Base-by-base conservation (phyloP, 495 filamentous ascomycete species). In the Cetradonia linearis region DNA sequence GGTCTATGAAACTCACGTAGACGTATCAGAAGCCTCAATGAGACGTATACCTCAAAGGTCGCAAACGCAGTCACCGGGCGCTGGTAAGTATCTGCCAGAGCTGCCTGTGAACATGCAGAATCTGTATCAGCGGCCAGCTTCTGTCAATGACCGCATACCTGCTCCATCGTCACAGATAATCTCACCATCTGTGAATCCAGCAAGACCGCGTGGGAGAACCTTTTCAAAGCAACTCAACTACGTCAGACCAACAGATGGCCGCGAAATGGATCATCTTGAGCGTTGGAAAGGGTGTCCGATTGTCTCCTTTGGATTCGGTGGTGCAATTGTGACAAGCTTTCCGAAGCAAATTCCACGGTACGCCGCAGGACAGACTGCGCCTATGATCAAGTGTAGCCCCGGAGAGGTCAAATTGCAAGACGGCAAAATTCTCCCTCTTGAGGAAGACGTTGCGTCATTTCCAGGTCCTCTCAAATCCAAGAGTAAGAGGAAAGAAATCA, bases 221-320 rank as follows among this genome's bases (percentile, higher is more conserved):
- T 63, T 73, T 42, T 76, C 77, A 33, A 75, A 80, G 50, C 69
- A 70, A n/a, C 67, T 79, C 23, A 72, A 78, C 28, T 82, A 81
- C 55, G 76, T 86, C 50, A 60, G 75, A 7, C 94, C 93, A 13
- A 84, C 77, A 8, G 90, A 96, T 72, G 89, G 87, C n/a, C 82
- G 86, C 27, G 82, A 88, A 60, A 68, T 77, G 11, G 93, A 99
- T 72, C 81, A 82, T 18, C 74, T 97, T 5, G 77, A 90, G 64
- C 80, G 94, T 64, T 99, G 93, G 93, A 87, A 86, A 72, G 93
- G 93, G 9, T 79, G 80, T 18, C 94, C 93, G 0, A 81, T 95
- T 9, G 82, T 97, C 66, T 79, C 80, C 5, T 97, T 95, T 82
- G 91, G 89, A 0, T 85, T 95, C 56, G 92, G 89, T 48, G 94